Evolutionary conservation across 2,329 filamentous ascomycete genomes (phyloP).

Genomic region (Cladorrhinum sp.): DNA sequence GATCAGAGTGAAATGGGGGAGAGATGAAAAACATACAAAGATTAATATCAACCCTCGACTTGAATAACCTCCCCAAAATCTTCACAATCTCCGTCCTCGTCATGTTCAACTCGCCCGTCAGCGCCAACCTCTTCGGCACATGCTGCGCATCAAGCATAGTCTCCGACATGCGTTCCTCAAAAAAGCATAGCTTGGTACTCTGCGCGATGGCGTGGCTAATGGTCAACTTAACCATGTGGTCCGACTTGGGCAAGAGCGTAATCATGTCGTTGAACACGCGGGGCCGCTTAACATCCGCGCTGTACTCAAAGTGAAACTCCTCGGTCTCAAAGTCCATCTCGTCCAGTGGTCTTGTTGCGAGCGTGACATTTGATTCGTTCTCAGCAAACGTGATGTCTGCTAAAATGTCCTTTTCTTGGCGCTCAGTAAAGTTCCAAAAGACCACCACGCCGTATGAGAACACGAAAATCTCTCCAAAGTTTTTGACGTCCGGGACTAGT

Average conservation of each 20-base stretch:
- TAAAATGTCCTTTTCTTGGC: slow-evolving; percentile 93
- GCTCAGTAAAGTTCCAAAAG: slow-evolving; percentile 97
- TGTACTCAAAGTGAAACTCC: slow-evolving; percentile 98
- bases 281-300: slow-evolving; percentile 76
- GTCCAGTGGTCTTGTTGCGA: slow-evolving; percentile 75
- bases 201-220: slow-evolving; percentile 98
- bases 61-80: slow-evolving; percentile 86
- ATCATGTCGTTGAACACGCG: slow-evolving; percentile 99
- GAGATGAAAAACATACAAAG: slow-evolving; percentile 66
- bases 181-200: slow-evolving; percentile 93
- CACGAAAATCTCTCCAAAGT: slow-evolving; percentile 93
- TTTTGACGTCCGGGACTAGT: slow-evolving; percentile 67
- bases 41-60: slow-evolving; percentile 93
- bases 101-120: slow-evolving; percentile 90
- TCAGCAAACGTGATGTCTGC: slow-evolving; percentile 90
- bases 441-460: slow-evolving; percentile 97
- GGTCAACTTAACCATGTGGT: slow-evolving; percentile 98
- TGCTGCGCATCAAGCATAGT: slow-evolving; percentile 93
- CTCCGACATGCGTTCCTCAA: slow-evolving; percentile 91
- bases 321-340: slow-evolving; percentile 95
- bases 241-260: slow-evolving; percentile 79
- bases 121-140: slow-evolving; percentile 81
- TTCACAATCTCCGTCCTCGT: slow-evolving; percentile 86
- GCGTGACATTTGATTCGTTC: slow-evolving; percentile 58
- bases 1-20: not conserved